phyloP scores from a whole-genome alignment of 345 rosid species.

The Murraya koenigii region DNA sequence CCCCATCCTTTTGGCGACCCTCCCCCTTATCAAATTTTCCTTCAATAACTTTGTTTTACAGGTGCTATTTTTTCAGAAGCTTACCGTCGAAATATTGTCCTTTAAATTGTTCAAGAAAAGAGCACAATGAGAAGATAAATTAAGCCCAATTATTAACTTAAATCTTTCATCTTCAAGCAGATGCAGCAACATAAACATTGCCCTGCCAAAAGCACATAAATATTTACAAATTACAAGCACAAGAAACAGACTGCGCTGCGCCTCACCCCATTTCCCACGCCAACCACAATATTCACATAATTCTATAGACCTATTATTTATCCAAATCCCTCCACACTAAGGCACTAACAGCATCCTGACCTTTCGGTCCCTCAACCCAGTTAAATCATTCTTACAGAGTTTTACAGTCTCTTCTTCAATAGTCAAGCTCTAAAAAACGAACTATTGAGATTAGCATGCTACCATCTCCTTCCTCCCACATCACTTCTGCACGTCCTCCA shows the following conservation, averaged over 20 bases:
- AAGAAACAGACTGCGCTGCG: conserved; percentile 11
- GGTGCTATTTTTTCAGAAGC: no score
- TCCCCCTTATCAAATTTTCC: no score
- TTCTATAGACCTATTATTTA: conserved; percentile 15
- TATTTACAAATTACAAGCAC: conserved; percentile 8
- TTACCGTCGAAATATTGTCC: no score
- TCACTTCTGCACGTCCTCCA: conserved; percentile 18
- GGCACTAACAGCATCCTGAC: conserved; percentile 6
- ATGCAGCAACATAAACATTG: background rate
- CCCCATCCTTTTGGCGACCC: no score
- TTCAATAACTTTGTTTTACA: no score
- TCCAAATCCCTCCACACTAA: conserved; percentile 4
- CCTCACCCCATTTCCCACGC: conserved; percentile 1
- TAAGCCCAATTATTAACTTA: no score
- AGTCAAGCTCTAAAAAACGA: conserved; percentile 47
- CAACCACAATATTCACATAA: conserved; percentile 29
- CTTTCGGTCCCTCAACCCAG: conserved; percentile 15
- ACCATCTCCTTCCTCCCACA: conserved; percentile 8
- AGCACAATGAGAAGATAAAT: no score
- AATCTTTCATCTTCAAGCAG: no score
- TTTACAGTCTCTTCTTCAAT: conserved; percentile 8
- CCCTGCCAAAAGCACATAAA: conserved; percentile 19
- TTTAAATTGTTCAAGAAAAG: no score
- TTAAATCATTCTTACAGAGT: conserved; percentile 1
- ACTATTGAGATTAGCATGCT: conserved; percentile 20